Evolutionary conservation across 169 alveolate species (phyloP).

Genomic region (Eimeria falciformis): DNA sequence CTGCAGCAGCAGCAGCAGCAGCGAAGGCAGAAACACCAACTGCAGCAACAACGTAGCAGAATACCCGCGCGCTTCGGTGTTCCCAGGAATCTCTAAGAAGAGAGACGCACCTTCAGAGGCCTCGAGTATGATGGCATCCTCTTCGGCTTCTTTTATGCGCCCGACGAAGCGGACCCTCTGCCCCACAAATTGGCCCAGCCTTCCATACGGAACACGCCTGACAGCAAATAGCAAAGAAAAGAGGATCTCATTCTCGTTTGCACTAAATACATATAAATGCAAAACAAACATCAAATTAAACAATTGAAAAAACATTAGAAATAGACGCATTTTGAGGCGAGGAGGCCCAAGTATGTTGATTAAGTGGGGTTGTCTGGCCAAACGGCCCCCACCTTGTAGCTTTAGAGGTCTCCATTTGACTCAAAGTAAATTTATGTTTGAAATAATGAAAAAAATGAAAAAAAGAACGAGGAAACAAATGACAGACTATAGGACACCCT

Average conservation of each 20-base stretch:
- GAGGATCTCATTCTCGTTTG: no score
- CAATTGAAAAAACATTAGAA: no score
- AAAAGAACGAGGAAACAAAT: not conserved
- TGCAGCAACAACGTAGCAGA: not conserved
- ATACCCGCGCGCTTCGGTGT: no score
- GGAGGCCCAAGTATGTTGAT: no score
- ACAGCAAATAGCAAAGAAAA: not conserved
- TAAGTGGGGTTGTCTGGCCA: no score
- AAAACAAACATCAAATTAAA: no score
- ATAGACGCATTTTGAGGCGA: no score
- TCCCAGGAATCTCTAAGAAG: not conserved
- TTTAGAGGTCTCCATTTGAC: conserved; percentile 46
- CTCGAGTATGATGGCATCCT: conserved; percentile 42
- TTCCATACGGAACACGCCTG: conserved; percentile 69
- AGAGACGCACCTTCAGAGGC: conserved; percentile 55
- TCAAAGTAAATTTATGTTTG: no score
- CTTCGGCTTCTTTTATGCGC: conserved; percentile 52
- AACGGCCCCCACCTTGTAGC: conserved; percentile 60
- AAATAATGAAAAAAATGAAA: not conserved
- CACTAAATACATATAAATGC: no score
- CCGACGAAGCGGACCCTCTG: conserved; percentile 52
- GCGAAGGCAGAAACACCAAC: not conserved
- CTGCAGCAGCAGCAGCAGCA: conserved; percentile 33
- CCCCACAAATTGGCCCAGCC: conserved; percentile 48
- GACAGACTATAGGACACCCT: not conserved